Evolutionary conservation across 1,284 basidiomycete species (phyloP).

Genomic region (Puccinia polysora): DNA sequence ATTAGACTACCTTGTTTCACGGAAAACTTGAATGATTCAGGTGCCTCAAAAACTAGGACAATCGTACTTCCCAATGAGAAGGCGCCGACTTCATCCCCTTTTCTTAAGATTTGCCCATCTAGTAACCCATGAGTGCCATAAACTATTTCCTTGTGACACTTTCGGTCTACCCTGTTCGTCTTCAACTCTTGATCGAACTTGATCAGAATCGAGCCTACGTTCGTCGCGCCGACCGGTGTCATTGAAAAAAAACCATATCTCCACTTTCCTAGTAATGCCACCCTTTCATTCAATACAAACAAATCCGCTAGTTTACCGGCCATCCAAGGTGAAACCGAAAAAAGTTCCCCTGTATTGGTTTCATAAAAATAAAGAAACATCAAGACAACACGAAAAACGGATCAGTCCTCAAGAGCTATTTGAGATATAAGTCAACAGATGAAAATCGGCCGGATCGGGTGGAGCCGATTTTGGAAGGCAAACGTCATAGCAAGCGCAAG

Average conservation of each 20-base stretch:
- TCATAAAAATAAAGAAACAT: not conserved
- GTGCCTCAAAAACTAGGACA: conserved; percentile 94
- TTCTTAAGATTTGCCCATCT: conserved; percentile 76
- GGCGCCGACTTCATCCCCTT: conserved; percentile 94
- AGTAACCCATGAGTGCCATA: conserved; percentile 75
- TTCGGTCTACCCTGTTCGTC: conserved; percentile 47
- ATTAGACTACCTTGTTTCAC: conserved; percentile 79
- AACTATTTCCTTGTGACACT: conserved; percentile 64
- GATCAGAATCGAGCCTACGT: conserved; percentile 92
- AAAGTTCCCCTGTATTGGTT: conserved; percentile 68
- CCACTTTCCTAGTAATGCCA: conserved; percentile 94
- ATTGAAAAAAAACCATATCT: conserved; percentile 92
- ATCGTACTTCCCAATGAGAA: conserved; percentile 94
- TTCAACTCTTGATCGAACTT: conserved; percentile 81
- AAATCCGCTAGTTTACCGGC: conserved; percentile 84
- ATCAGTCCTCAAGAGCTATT: not conserved
- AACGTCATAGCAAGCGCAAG: not conserved
- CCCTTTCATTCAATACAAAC: conserved; percentile 95
- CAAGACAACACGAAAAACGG: not conserved
- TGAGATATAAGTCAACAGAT: too few relatives aligned
- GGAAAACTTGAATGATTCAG: conserved; percentile 72
- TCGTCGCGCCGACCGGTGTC: conserved; percentile 96
- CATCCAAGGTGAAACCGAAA: conserved; percentile 94
- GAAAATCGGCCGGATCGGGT: too few relatives aligned
- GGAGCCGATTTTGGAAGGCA: not conserved